A percentile compares a stretch with the other conserved stretches of the same genome.
Conservation (phyloP, 1,139 yeast species). For the Geotrichum siamense region DNA sequence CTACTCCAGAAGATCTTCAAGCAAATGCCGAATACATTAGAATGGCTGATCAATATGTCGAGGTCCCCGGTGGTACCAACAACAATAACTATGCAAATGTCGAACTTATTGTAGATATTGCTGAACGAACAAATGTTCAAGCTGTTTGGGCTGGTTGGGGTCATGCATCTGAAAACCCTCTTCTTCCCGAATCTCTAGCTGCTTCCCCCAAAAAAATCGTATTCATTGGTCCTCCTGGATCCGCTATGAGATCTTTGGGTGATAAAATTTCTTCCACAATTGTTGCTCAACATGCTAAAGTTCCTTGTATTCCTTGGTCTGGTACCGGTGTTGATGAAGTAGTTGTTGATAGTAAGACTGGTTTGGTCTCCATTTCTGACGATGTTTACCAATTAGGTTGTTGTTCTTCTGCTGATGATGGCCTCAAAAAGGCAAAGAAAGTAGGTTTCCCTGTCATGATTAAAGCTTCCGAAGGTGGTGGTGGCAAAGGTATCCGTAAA, state of each 20-base stretch:
- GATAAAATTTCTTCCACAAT: slow-evolving; percentile 96
- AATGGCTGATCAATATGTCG: slow-evolving; percentile 98
- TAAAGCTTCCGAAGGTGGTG: slow-evolving; percentile 98
- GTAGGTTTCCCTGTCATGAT: slow-evolving; percentile 97
- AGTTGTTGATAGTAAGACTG: slow-evolving; percentile 53
- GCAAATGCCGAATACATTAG: slow-evolving; percentile 97
- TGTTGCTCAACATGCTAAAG: slow-evolving; percentile 96
- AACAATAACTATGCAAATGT: slow-evolving; percentile 97
- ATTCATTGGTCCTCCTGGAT: slow-evolving; percentile 97
- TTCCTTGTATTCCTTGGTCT: slow-evolving; percentile 99
- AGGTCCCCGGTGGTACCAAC: slow-evolving; percentile 98
- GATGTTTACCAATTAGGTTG: slow-evolving; percentile 82
- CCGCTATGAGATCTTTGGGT: slow-evolving; percentile 98
- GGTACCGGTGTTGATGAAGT: slow-evolving; percentile 94
- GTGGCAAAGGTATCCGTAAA: slow-evolving; percentile 97
- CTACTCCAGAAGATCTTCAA: slow-evolving; percentile 95
- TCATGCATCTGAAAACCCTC: slow-evolving; percentile 97
- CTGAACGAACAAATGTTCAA: slow-evolving; percentile 92
- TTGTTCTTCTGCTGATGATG: slow-evolving; percentile 79
- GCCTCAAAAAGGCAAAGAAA: slow-evolving; percentile 67
- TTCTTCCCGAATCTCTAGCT: slow-evolving; percentile 86
- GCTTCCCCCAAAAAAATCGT: slow-evolving; percentile 81
- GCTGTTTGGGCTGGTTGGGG: slow-evolving; percentile 99
- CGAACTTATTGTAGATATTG: slow-evolving; percentile 91
- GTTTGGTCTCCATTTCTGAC: slow-evolving; percentile 83